Percentiles rank a stretch among this genome's conserved stretches.
phyloP scores from a whole-genome alignment of 345 rosid species.

The Bretschneidera sinensis region DNA sequence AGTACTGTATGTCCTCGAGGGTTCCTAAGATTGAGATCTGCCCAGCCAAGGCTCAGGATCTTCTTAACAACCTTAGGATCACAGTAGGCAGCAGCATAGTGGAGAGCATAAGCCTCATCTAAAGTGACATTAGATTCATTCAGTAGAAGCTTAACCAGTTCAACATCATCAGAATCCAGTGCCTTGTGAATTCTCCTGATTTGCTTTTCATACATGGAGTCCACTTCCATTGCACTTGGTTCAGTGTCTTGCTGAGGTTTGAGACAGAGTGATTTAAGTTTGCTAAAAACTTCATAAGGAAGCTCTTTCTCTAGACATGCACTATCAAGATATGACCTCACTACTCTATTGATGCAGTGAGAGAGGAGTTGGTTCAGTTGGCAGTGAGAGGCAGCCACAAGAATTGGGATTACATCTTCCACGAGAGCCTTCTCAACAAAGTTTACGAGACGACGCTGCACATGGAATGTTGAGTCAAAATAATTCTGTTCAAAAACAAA shows the following conservation, averaged over 20 bases:
- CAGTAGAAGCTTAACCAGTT: slow-evolving; percentile 30
- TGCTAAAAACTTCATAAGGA: slow-evolving; percentile 20
- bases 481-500: too few species aligned
- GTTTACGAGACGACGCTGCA: slow-evolving; percentile 40
- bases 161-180: slow-evolving; percentile 40
- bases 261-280: slow-evolving; percentile 21
- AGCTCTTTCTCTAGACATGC: slow-evolving; percentile 33
- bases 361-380: slow-evolving; percentile 23
- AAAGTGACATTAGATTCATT: slow-evolving; percentile 29
- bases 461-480: slow-evolving; percentile 10
- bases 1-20: slow-evolving; percentile 38
- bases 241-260: slow-evolving; percentile 10
- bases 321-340: slow-evolving; percentile 28
- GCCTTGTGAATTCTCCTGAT: slow-evolving; percentile 39
- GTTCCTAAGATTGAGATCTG: slow-evolving; percentile 32
- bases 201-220: slow-evolving; percentile 19
- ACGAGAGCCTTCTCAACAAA: slow-evolving; percentile 31
- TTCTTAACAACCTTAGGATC: slow-evolving; percentile 41
- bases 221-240: not conserved
- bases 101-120: slow-evolving; percentile 39
- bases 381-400: slow-evolving; percentile 33
- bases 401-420: slow-evolving; percentile 41
- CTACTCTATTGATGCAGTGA: slow-evolving; percentile 25
- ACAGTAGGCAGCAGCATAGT: slow-evolving; percentile 46
- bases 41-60: slow-evolving; percentile 26